Conservation (phyloP, 768 basidiomycete genomes). For the Gymnopilus junonius region DNA sequence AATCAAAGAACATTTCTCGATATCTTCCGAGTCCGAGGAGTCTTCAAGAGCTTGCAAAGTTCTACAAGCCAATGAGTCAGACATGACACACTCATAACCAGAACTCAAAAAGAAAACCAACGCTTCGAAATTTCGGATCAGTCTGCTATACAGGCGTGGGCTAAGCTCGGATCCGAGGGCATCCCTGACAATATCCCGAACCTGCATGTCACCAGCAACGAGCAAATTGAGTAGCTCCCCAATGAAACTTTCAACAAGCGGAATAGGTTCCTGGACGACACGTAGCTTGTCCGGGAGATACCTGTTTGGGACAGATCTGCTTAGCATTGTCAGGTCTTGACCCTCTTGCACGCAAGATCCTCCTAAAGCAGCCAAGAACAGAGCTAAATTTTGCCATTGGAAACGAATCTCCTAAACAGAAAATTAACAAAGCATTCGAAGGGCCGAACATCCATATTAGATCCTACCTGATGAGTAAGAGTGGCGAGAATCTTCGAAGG, state of each 20-base stretch:
- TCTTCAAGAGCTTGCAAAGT: conserved; percentile 20
- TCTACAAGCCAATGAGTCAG: conserved; percentile 1
- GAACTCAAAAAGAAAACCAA: conserved; percentile 40
- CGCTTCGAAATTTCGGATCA: conserved; percentile 78
- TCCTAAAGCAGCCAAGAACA: conserved; percentile 78
- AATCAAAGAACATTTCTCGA: conserved; percentile 52
- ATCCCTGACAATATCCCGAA: conserved; percentile 81
- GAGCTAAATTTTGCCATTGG: conserved; percentile 86
- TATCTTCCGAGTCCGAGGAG: conserved; percentile 42
- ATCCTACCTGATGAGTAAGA: conserved; percentile 33
- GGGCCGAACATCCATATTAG: not conserved
- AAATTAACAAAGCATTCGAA: not conserved
- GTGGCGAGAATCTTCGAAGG: conserved; percentile 24
- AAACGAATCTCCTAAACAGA: conserved; percentile 63
- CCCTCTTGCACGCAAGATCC: conserved; percentile 64
- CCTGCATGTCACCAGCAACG: conserved; percentile 60
- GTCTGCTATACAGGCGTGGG: conserved; percentile 64
- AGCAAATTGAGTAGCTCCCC: conserved; percentile 71
- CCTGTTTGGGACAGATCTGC: conserved; percentile 55
- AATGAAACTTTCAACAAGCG: conserved; percentile 69
- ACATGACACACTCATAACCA: not conserved
- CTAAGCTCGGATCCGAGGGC: conserved; percentile 82
- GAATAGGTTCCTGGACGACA: conserved; percentile 58
- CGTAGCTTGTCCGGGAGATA: conserved; percentile 76
- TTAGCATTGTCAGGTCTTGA: conserved; percentile 53